Evolutionary conservation across 352 stramenopile genomes (phyloP).

Genomic region (Pythium phragmiticola): DNA sequence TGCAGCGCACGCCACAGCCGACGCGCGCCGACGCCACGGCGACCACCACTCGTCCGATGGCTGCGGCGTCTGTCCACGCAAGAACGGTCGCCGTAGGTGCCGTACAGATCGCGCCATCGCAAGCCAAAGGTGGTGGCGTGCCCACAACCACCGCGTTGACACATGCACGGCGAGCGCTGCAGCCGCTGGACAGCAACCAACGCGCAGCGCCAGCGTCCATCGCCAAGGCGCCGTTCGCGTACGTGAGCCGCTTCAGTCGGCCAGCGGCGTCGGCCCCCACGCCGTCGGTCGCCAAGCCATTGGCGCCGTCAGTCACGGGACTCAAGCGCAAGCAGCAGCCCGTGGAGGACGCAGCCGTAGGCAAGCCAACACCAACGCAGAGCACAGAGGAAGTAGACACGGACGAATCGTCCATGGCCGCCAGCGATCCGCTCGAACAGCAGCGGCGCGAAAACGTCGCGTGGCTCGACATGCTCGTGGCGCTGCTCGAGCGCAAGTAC

Average conservation of each 20-base stretch:
- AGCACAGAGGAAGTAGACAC: neutral
- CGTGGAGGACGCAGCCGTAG: neutral
- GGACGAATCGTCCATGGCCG: neutral
- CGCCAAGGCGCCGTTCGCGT: conserved; percentile 18
- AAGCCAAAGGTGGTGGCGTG: neutral
- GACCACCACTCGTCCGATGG: neutral
- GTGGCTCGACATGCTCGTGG: conserved; percentile 85
- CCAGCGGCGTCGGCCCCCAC: neutral
- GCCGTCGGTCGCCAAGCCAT: neutral
- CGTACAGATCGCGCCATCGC: conserved; percentile 1
- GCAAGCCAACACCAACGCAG: neutral
- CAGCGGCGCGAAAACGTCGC: conserved; percentile 56
- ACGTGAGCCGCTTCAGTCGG: conserved; percentile 20
- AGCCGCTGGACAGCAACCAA: conserved; percentile 20
- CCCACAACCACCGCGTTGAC: neutral
- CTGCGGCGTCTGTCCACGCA: neutral
- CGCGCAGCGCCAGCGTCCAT: neutral
- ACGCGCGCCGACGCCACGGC: neutral
- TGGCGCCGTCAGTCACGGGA: conserved; percentile 8
- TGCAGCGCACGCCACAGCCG: conserved; percentile 15
- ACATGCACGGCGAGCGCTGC: conserved; percentile 17
- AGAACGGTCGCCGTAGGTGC: conserved; percentile 7
- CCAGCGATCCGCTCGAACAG: conserved; percentile 1
- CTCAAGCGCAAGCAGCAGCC: conserved; percentile 27
- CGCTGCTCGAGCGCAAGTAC: conserved; percentile 70